These are phyloP conservation scores for Whalleya microplaca DNA, from an alignment of 2,329 filamentous ascomycete genomes.

Conservation along the genomic window DNA sequence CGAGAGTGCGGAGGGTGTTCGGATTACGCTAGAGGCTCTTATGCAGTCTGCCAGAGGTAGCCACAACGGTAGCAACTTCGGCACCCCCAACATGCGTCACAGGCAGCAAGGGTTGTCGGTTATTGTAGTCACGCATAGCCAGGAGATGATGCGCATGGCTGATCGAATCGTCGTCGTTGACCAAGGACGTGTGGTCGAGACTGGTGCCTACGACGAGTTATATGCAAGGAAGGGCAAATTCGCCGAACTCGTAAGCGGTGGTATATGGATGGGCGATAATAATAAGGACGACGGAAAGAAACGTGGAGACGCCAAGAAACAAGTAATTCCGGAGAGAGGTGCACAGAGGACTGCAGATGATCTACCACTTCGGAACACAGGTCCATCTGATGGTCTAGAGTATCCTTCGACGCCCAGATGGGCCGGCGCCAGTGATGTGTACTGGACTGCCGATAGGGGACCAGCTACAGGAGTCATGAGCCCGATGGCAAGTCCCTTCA, in stretches of 20 bases:
- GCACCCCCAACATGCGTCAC: background rate
- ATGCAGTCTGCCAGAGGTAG: conserved; percentile 38
- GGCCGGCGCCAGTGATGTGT: conserved; percentile 22
- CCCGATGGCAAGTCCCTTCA: conserved; percentile 33
- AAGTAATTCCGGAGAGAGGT: background rate
- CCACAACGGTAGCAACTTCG: conserved; percentile 4
- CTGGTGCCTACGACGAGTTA: conserved; percentile 68
- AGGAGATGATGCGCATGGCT: conserved; percentile 84
- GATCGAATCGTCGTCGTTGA: conserved; percentile 75
- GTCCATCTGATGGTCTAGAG: background rate
- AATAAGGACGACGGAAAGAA: background rate
- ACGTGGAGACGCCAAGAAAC: background rate
- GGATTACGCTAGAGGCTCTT: conserved; percentile 62
- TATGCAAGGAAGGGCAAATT: conserved; percentile 49
- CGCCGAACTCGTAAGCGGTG: conserved; percentile 44
- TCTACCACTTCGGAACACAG: conserved; percentile 21
- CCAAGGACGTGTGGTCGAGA: conserved; percentile 67
- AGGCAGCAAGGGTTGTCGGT: conserved; percentile 58
- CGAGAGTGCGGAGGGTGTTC: conserved; percentile 66
- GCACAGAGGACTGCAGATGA: conserved; percentile 2
- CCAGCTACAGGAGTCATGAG: conserved; percentile 32
- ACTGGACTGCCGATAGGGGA: conserved; percentile 26
- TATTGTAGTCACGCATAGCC: conserved; percentile 79
- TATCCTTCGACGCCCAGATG: conserved; percentile 22
- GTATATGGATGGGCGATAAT: conserved; percentile 22